Conservation (phyloP, 2,329 filamentous ascomycete genomes). For the Aspergillus costaricaensis region DNA sequence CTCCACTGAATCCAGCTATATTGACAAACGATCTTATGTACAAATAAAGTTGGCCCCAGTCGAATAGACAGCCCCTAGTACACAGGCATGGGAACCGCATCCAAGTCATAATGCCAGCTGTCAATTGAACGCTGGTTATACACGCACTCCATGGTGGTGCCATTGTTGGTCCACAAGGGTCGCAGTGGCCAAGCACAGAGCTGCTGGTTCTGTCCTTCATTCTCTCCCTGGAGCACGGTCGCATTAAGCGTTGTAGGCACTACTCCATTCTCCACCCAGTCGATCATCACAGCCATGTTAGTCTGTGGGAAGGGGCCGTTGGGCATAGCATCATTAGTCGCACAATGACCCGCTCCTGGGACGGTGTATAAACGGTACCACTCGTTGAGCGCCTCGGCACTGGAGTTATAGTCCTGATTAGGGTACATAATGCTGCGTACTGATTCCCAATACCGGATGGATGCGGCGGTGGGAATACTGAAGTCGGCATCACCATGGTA, state of each 20-base stretch:
- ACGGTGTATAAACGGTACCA: constrained; percentile 60
- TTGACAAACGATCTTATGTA: too few species aligned
- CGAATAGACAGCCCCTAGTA: background rate
- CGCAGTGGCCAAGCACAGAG: constrained; percentile 38
- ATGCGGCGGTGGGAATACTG: constrained; percentile 55
- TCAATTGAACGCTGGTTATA: constrained; percentile 17
- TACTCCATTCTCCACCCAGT: constrained; percentile 55
- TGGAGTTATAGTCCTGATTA: constrained; percentile 40
- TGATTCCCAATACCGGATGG: constrained; percentile 58
- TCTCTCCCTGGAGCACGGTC: constrained; percentile 35
- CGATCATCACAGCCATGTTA: constrained; percentile 50
- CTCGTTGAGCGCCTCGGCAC: constrained; percentile 48
- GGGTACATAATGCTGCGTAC: constrained; percentile 56
- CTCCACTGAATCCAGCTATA: too few species aligned
- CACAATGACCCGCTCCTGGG: constrained; percentile 57
- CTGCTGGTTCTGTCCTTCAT: constrained; percentile 35
- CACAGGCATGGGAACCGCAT: constrained; percentile 2
- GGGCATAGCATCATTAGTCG: constrained; percentile 48
- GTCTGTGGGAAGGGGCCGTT: constrained; percentile 47
- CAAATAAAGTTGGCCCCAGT: too few species aligned
- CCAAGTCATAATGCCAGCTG: constrained; percentile 20
- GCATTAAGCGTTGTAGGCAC: constrained; percentile 49
- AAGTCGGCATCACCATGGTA: constrained; percentile 61
- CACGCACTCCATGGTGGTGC: constrained; percentile 14
- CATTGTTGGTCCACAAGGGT: constrained; percentile 28